A percentile compares a stretch with the other conserved stretches of the same genome.
Conservation (phyloP, 306 rosid genomes). For the Dryas drummondii region DNA sequence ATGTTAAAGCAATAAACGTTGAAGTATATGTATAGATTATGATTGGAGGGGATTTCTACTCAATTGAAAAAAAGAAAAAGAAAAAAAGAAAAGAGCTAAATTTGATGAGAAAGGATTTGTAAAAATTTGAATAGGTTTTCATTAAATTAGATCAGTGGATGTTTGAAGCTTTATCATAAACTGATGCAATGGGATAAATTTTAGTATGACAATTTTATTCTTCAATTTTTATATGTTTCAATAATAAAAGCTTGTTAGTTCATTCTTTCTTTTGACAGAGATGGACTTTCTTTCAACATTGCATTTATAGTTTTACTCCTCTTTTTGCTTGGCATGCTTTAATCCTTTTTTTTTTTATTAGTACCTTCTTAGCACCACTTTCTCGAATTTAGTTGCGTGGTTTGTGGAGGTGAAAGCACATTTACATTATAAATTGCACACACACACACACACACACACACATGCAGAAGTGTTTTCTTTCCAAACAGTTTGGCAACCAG, state of each 20-base stretch:
- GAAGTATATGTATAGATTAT: not conserved
- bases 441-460: not conserved
- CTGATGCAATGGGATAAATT: not conserved
- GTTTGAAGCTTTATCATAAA: not conserved
- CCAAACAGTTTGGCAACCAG: too few species aligned
- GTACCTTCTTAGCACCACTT: constrained; percentile 2
- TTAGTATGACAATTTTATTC: not conserved
- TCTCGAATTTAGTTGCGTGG: not conserved
- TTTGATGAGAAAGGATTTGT: not conserved
- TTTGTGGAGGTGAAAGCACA: not conserved
- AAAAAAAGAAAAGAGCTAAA: not conserved
- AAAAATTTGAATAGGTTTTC: not conserved
- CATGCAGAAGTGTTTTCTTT: not conserved
- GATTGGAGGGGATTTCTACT: constrained; percentile 1
- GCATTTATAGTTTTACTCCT: not conserved
- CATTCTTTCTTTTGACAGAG: not conserved
- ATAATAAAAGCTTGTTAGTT: not conserved
- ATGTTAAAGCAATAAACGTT: not conserved
- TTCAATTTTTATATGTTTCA: not conserved
- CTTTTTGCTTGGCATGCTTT: not conserved
- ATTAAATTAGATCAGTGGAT: not conserved
- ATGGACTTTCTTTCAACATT: not conserved
- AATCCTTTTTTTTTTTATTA: not conserved
- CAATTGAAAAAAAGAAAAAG: not conserved
- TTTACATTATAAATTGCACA: not conserved